Evolutionary conservation across 148 eudicot species (phyloP), one percentile per base, ranked within the genome.

Genomic region (Polygonum maritimum): DNA sequence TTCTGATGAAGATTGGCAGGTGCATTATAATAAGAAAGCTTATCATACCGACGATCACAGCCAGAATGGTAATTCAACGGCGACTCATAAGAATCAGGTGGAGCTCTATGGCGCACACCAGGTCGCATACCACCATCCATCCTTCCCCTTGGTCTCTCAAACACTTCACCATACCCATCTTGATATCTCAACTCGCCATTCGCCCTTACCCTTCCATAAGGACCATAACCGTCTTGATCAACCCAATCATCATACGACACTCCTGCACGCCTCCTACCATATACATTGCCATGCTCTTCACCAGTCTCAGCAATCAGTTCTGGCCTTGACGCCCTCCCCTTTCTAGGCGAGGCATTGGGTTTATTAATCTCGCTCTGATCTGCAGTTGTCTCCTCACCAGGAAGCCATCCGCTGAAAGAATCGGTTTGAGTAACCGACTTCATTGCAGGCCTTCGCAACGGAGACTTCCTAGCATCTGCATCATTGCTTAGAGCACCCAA

Each of bases 111-210:
- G 16, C 45, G 44, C 57, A 74, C 83, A 21, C 67, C n/a, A 52
- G 57, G 76, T 16, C 48, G 70, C 40, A 40, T 82, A 21, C 48
- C 39, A 33, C 54, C n/a, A n/a, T 26, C 40, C 39, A 26, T 62
- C 33, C 69, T 62, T 33, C 69, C 69, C 69, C 69, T 62, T 62
- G 69, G 63, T 86, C 40, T 62, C 39, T 62, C 69, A 62, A 26
- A 33, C 69, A 62, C 86, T 44, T 78, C 75, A 71, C 49, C 76
- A 73, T 78, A 48, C 7, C 81, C 77, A 77, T 26, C 52, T 80
- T 83, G 80, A 41, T 40, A 79, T 78, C 88, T 81, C 74, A 54
- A 11, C 48, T 84, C 81, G 82, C 65, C 74, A n/a, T 31, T 45
- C 63, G 26, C 74, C 75, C 79, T 81, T 15, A 69, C 84, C 77